Percentiles rank a stretch among this genome's conserved stretches.
These are phyloP conservation scores for Pelargonium australe DNA, from an alignment of 441 rosid species.

Conservation along the genomic window DNA sequence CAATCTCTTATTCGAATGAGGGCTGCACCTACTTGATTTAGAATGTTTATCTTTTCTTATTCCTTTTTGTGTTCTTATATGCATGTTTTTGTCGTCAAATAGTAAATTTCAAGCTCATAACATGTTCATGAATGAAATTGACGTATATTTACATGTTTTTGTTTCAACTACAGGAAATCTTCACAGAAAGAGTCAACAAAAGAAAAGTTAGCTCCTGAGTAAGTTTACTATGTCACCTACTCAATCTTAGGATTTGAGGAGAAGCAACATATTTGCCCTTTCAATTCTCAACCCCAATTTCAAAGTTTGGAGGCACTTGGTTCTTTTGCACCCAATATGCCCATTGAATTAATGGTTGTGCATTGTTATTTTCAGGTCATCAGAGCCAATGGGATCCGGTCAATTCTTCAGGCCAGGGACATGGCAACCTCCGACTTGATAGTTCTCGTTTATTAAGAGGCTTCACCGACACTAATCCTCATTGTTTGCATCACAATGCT, in stretches of 20 bases:
- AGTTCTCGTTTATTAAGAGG: slow-evolving; percentile 5
- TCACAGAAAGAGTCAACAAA: slow-evolving; percentile 24
- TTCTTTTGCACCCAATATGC: not conserved
- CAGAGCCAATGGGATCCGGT: slow-evolving; percentile 85
- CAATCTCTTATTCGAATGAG: not conserved
- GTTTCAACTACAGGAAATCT: slow-evolving; percentile 26
- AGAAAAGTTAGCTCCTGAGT: slow-evolving; percentile 38
- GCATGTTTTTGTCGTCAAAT: not conserved
- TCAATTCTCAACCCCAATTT: not conserved
- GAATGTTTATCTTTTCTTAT: not conserved
- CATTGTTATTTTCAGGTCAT: slow-evolving; percentile 39
- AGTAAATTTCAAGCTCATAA: not conserved
- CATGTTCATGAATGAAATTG: slow-evolving; percentile 1
- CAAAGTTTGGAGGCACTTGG: not conserved
- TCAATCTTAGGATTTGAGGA: not conserved
- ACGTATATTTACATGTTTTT: not conserved
- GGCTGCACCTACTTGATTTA: not conserved
- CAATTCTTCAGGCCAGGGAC: slow-evolving; percentile 70
- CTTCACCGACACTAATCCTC: not conserved
- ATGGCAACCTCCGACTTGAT: slow-evolving; percentile 82
- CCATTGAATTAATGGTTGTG: slow-evolving; percentile 1
- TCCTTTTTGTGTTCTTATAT: not conserved
- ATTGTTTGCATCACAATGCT: slow-evolving; percentile 2
- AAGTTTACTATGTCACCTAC: slow-evolving; percentile 22
- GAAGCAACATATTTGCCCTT: not conserved